phyloP scores from a whole-genome alignment of 352 stramenopile genomes.

The Phytopythium vexans region DNA sequence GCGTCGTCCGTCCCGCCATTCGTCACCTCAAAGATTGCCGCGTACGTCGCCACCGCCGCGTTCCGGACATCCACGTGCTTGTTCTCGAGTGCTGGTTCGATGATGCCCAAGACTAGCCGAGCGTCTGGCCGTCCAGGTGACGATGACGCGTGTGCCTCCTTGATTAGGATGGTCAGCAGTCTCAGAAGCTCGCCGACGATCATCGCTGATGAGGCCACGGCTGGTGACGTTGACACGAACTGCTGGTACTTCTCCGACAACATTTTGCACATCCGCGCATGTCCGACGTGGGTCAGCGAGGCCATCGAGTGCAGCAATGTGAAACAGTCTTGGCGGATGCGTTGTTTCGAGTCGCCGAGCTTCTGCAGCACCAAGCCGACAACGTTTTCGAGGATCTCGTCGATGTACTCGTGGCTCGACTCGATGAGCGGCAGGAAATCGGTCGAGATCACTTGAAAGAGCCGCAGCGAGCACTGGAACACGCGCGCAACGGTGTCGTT shows the following conservation, averaged over 20 bases:
- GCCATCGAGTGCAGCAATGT: conserved; percentile 66
- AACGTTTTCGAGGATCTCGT: conserved; percentile 60
- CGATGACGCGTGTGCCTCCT: conserved; percentile 18
- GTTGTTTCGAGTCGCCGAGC: conserved; percentile 74
- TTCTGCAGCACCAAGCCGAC: conserved; percentile 66
- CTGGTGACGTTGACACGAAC: conserved; percentile 19
- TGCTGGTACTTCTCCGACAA: conserved; percentile 57
- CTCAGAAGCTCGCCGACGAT: conserved; percentile 57
- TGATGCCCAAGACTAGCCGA: conserved; percentile 36
- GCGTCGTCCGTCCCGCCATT: conserved; percentile 32
- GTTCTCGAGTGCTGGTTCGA: conserved; percentile 64
- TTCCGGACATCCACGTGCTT: conserved; percentile 83
- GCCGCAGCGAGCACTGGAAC: conserved; percentile 70
- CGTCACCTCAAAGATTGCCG: conserved; percentile 67
- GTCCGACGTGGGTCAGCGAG: conserved; percentile 48
- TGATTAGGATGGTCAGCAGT: conserved; percentile 63
- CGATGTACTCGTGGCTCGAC: conserved; percentile 40
- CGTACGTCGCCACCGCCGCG: conserved; percentile 61
- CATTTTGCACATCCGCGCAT: conserved; percentile 62
- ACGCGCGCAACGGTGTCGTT: conserved; percentile 77
- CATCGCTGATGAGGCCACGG: conserved; percentile 43
- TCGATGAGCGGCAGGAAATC: conserved; percentile 67
- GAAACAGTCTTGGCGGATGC: conserved; percentile 67
- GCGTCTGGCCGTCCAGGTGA: conserved; percentile 23
- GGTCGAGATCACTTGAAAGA: conserved; percentile 65